Evolutionary conservation across 1,284 basidiomycete species (phyloP).

Genomic region (Ceratobasidium sp.): DNA sequence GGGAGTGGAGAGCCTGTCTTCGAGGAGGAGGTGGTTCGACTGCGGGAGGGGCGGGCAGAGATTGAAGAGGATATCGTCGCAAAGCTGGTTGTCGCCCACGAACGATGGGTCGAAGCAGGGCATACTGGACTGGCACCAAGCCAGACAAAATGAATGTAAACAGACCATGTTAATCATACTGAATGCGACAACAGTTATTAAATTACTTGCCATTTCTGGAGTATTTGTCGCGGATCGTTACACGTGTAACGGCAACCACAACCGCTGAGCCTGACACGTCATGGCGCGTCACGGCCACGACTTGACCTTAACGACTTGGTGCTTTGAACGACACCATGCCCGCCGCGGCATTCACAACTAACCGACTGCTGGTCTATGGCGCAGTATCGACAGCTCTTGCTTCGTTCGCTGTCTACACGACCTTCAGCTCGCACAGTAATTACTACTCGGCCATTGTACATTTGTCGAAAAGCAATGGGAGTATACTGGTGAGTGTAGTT

Average conservation of each 20-base stretch:
- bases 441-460: slow-evolving; percentile 95
- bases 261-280: slow-evolving; percentile 27
- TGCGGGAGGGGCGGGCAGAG: slow-evolving; percentile 56
- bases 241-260: slow-evolving; percentile 15
- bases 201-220: no score
- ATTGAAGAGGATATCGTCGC: slow-evolving; percentile 93
- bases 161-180: no score
- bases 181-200: no score
- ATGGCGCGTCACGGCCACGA: slow-evolving; percentile 41
- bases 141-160: background rate
- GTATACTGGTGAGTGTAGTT: slow-evolving; percentile 74
- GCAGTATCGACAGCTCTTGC: slow-evolving; percentile 76
- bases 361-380: slow-evolving; percentile 69
- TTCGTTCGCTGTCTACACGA: slow-evolving; percentile 76
- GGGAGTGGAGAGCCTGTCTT: slow-evolving; percentile 48
- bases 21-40: slow-evolving; percentile 50
- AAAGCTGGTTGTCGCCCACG: slow-evolving; percentile 80
- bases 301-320: slow-evolving; percentile 11
- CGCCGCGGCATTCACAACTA: slow-evolving; percentile 23
- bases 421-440: slow-evolving; percentile 86
- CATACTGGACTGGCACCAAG: background rate
- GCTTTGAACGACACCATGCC: slow-evolving; percentile 34
- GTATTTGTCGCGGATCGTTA: slow-evolving; percentile 10
- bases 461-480: slow-evolving; percentile 90
- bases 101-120: slow-evolving; percentile 65